Evolutionary conservation across 139 green algal genomes (phyloP), one percentile per base, ranked within the genome.

Genomic region (Coelastrella sp.): DNA sequence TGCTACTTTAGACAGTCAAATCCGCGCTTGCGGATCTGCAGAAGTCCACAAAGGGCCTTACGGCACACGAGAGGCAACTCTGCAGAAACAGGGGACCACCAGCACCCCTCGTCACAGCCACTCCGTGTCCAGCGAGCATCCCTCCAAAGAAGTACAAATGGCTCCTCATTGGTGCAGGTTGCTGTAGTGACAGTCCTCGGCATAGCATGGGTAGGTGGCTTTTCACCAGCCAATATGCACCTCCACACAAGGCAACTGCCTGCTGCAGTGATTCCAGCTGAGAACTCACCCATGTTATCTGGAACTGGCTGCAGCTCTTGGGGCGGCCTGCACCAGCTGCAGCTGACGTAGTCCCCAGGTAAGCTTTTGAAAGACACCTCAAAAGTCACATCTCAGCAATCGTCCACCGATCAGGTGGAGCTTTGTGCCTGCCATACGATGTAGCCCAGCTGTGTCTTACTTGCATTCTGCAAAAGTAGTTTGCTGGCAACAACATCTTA

Each of bases 321-420:
- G 79, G 56, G 19, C 57, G 57, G 20, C 59, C 79, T 14, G 79
- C 17, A 1, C 79, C 79, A 56, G 79, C 79, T 58, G 60, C 58
- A 72, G 79, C 79, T 61, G 20, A 17, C 19, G 27, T 84, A n/a
- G 19, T 84, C 49, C 56, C 79, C 58, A 84, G 79, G 79, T 84
- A 19, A 84, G 76, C 35, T 7, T 0, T 6, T 25, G 7, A 60
- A 25, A 63, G 24, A 49, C 35, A 49, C 35, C 35, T 49, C 35
- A 1, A 49, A 49, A 49, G 35, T 49, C 35, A 49, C 76, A 60
- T 49, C 9, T 65, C 76, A 82, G 76, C 76, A 27, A 24, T 49
- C 3, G 35, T 49, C 35, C 35, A 49, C 1, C 35, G 35, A 49
- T 49, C 35, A 49, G 35, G 35, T 49, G 35, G 35, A 49, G 35